These are phyloP conservation scores for Stachybotrys chartarum DNA, from an alignment of 2,329 filamentous ascomycete species.

Conservation along the genomic window DNA sequence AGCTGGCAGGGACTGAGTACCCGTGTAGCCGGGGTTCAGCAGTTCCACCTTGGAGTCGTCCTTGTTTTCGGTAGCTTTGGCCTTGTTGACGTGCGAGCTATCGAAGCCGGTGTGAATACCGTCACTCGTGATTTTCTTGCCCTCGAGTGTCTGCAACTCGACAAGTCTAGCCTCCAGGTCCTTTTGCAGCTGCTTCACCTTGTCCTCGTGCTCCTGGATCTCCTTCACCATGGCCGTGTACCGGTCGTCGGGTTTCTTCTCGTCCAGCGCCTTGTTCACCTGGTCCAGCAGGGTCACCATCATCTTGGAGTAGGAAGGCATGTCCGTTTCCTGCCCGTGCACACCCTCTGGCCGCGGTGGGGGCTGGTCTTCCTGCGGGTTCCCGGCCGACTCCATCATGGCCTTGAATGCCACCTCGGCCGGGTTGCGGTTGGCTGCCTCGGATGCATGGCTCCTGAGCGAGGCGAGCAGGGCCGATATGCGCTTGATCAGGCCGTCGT, in stretches of 20 bases:
- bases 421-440: slow-evolving; percentile 57
- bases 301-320: slow-evolving; percentile 92
- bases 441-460: slow-evolving; percentile 65
- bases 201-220: slow-evolving; percentile 66
- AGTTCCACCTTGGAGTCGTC: slow-evolving; percentile 58
- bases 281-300: slow-evolving; percentile 94
- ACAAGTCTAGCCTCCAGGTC: slow-evolving; percentile 68
- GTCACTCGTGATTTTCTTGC: slow-evolving; percentile 90
- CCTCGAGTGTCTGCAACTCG: slow-evolving; percentile 77
- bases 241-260: slow-evolving; percentile 61
- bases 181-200: slow-evolving; percentile 71
- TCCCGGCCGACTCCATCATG: slow-evolving; percentile 73
- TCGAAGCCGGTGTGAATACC: slow-evolving; percentile 84
- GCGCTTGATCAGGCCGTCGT: slow-evolving; percentile 79
- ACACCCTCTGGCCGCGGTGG: slow-evolving; percentile 72
- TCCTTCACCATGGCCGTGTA: slow-evolving; percentile 73
- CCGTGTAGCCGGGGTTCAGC: slow-evolving; percentile 57
- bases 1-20: slow-evolving; percentile 3
- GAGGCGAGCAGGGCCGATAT: slow-evolving; percentile 72
- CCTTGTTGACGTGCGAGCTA: slow-evolving; percentile 72
- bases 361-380: slow-evolving; percentile 67
- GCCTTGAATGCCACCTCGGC: slow-evolving; percentile 84
- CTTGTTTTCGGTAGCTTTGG: slow-evolving; percentile 36
- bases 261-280: slow-evolving; percentile 77
- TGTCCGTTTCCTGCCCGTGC: slow-evolving; percentile 63